These are phyloP conservation scores for Mallotus nudiflorus DNA, from an alignment of 345 rosid species.

Conservation along the genomic window DNA sequence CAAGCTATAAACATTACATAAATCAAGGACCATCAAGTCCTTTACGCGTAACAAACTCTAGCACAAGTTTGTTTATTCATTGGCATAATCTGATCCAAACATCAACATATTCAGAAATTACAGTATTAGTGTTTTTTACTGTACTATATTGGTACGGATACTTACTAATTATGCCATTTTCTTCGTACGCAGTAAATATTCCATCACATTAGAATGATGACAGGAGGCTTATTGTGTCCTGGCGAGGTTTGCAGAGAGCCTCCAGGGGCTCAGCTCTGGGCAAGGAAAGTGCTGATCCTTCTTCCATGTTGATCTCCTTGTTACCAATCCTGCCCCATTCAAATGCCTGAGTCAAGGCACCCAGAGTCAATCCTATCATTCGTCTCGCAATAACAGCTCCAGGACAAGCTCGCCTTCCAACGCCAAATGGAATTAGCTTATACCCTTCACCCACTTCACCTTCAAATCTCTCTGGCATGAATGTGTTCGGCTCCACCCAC, in stretches of 20 bases:
- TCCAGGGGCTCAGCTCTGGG: slow-evolving; percentile 33
- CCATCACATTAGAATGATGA: neutral
- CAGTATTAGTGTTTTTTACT: too few relatives aligned
- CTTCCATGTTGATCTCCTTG: slow-evolving; percentile 18
- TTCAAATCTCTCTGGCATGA: slow-evolving; percentile 46
- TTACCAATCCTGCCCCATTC: slow-evolving; percentile 27
- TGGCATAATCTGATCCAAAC: too few relatives aligned
- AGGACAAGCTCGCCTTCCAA: slow-evolving; percentile 35
- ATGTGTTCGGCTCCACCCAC: slow-evolving; percentile 29
- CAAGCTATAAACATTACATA: too few relatives aligned
- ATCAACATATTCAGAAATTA: too few relatives aligned
- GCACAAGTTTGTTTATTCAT: too few relatives aligned
- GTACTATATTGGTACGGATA: too few relatives aligned
- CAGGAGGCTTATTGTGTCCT: slow-evolving; percentile 17
- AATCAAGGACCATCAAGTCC: too few relatives aligned
- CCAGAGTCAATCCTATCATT: slow-evolving; percentile 29
- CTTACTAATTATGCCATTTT: too few relatives aligned
- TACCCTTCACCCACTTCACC: slow-evolving; percentile 20
- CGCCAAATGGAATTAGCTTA: slow-evolving; percentile 34
- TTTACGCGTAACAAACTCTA: too few relatives aligned
- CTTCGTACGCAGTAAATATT: too few relatives aligned
- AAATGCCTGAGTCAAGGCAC: slow-evolving; percentile 32
- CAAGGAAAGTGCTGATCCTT: slow-evolving; percentile 25
- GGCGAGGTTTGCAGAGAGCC: slow-evolving; percentile 34
- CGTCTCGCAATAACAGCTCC: slow-evolving; percentile 24